Evolutionary conservation across 306 rosid species (phyloP).

Genomic region (Styphnolobium japonicum): DNA sequence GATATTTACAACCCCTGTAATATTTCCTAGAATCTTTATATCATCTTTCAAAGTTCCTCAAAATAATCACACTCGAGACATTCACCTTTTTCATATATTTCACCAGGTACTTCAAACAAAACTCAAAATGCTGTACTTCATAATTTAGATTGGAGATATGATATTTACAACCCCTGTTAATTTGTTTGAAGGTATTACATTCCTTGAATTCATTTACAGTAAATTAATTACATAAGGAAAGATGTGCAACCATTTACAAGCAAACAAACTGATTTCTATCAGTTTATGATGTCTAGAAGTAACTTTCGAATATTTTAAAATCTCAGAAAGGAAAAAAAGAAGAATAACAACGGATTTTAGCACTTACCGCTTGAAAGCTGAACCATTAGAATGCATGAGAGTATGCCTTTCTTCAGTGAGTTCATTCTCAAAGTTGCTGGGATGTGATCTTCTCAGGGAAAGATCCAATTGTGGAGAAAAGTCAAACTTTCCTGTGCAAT

Average conservation of each 20-base stretch:
- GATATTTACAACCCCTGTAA: too few relatives aligned
- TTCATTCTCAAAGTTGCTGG: slow-evolving; percentile 49
- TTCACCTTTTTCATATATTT: not conserved
- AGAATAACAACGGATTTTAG: slow-evolving; percentile 7
- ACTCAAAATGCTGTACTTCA: not conserved
- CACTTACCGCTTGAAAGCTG: slow-evolving; percentile 83
- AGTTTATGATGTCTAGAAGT: not conserved
- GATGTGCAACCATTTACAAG: slow-evolving; percentile 4
- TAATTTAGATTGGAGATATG: not conserved
- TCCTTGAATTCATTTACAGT: not conserved
- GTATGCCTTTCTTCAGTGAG: slow-evolving; percentile 54
- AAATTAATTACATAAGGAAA: not conserved
- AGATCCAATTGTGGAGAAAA: slow-evolving; percentile 75
- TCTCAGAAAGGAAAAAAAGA: not conserved
- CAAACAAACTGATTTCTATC: not conserved
- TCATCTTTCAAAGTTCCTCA: not conserved
- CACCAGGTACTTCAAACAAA: not conserved
- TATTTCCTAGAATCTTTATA: not conserved
- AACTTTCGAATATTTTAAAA: not conserved
- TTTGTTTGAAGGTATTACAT: not conserved
- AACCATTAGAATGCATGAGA: slow-evolving; percentile 71
- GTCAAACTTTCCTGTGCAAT: slow-evolving; percentile 51
- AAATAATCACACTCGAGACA: not conserved
- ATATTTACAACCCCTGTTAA: not conserved
- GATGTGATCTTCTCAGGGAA: slow-evolving; percentile 71